A percentile compares a stretch with the other conserved stretches of the same genome.
phyloP scores from a whole-genome alignment of 306 rosid genomes.

The Echinosophora koreensis region DNA sequence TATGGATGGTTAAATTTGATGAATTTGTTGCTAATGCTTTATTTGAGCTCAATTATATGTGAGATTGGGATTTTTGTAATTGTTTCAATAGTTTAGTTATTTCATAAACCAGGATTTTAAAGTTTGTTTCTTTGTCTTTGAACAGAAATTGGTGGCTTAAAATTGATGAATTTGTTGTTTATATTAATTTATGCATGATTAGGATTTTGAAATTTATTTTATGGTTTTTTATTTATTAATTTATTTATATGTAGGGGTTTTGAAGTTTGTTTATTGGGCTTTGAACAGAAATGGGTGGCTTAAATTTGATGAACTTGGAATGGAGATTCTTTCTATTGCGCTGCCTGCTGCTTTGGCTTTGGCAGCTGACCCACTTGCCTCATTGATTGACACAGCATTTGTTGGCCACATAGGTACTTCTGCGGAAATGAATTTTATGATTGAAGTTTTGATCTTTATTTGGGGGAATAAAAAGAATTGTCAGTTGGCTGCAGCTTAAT shows the following conservation, averaged over 20 bases:
- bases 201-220: not conserved
- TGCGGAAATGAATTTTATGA: slow-evolving; percentile 34
- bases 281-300: slow-evolving; percentile 50
- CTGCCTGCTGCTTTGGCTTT: slow-evolving; percentile 93
- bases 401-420: slow-evolving; percentile 90
- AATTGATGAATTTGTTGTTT: slow-evolving; percentile 39
- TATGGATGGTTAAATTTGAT: slow-evolving; percentile 42
- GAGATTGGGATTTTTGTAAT: slow-evolving; percentile 6
- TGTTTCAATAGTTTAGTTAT: not conserved
- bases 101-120: not conserved
- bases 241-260: slow-evolving; percentile 24
- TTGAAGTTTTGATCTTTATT: slow-evolving; percentile 22
- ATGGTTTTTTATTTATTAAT: not conserved
- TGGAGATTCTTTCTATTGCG: slow-evolving; percentile 85
- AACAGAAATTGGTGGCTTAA: slow-evolving; percentile 21
- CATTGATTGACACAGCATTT: slow-evolving; percentile 92
- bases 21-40: not conserved
- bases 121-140: slow-evolving; percentile 31
- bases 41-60: not conserved
- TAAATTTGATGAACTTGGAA: slow-evolving; percentile 67
- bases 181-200: slow-evolving; percentile 29
- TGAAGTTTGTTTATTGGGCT: slow-evolving; percentile 27
- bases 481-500: slow-evolving; percentile 11
- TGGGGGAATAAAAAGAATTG: not conserved
- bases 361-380: slow-evolving; percentile 87